These are phyloP conservation scores for Cucumis hystrix DNA, from an alignment of 306 rosid species.

Conservation along the genomic window DNA sequence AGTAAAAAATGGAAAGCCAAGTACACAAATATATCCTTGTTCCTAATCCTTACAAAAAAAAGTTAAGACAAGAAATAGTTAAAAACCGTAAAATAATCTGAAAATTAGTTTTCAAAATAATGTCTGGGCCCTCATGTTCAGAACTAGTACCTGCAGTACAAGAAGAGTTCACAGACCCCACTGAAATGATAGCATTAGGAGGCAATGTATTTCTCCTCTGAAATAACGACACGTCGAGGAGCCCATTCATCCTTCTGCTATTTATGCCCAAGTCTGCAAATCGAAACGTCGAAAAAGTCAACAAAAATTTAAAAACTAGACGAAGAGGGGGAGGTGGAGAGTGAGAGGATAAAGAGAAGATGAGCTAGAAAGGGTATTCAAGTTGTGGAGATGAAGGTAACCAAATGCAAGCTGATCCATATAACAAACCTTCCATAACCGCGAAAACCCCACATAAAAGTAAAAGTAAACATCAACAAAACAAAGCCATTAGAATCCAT, in stretches of 20 bases:
- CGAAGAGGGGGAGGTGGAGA: neutral
- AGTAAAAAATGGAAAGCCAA: neutral
- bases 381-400: neutral
- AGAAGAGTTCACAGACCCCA: slow-evolving; percentile 77
- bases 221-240: slow-evolving; percentile 84
- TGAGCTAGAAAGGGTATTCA: neutral
- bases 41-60: neutral
- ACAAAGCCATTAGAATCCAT: neutral
- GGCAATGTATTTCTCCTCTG: slow-evolving; percentile 63
- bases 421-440: slow-evolving; percentile 89
- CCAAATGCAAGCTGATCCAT: neutral
- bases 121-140: neutral
- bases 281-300: slow-evolving; percentile 3
- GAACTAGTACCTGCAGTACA: slow-evolving; percentile 74
- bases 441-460: slow-evolving; percentile 90
- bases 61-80: neutral
- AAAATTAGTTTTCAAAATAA: neutral
- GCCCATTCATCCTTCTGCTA: slow-evolving; percentile 98
- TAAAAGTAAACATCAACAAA: neutral
- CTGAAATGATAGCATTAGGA: slow-evolving; percentile 70
- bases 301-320: neutral
- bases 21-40: neutral
- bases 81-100: neutral
- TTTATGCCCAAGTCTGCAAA: slow-evolving; percentile 86
- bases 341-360: neutral